A percentile compares a stretch with the other conserved stretches of the same genome.
phyloP scores from a whole-genome alignment of 768 basidiomycete genomes.

The Chalciporus pseudorubinellus region DNA sequence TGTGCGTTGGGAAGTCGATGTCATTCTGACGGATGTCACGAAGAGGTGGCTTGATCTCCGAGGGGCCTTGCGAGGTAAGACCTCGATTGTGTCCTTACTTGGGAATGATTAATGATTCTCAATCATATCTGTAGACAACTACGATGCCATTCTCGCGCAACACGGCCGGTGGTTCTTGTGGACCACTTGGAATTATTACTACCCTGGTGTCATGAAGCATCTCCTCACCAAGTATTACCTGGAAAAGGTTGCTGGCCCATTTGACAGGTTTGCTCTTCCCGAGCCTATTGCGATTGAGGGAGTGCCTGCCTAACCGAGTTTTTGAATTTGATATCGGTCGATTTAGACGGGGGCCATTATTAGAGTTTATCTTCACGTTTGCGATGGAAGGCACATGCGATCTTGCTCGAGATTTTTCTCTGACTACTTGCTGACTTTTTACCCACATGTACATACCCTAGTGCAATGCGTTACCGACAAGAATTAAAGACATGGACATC shows the following conservation, averaged over 20 bases:
- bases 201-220: conserved; percentile 42
- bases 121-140: conserved; percentile 47
- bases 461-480: not conserved
- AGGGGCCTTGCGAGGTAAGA: conserved; percentile 52
- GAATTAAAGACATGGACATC: not conserved
- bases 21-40: conserved; percentile 76
- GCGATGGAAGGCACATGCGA: not conserved
- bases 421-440: not conserved
- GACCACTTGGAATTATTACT: conserved; percentile 63
- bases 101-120: not conserved
- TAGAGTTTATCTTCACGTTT: conserved; percentile 1
- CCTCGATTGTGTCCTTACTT: not conserved
- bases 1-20: conserved; percentile 77
- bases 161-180: conserved; percentile 72
- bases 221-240: conserved; percentile 33
- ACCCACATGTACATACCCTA: not conserved
- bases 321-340: not conserved
- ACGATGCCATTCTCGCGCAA: conserved; percentile 58
- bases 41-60: conserved; percentile 66
- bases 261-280: conserved; percentile 37
- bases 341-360: not conserved
- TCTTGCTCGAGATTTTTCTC: not conserved
- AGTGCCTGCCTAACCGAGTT: conserved; percentile 10
- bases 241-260: conserved; percentile 54
- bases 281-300: conserved; percentile 24